Base-by-base conservation (phyloP, 1,284 basidiomycete genomes). In the Irpex sp. region DNA sequence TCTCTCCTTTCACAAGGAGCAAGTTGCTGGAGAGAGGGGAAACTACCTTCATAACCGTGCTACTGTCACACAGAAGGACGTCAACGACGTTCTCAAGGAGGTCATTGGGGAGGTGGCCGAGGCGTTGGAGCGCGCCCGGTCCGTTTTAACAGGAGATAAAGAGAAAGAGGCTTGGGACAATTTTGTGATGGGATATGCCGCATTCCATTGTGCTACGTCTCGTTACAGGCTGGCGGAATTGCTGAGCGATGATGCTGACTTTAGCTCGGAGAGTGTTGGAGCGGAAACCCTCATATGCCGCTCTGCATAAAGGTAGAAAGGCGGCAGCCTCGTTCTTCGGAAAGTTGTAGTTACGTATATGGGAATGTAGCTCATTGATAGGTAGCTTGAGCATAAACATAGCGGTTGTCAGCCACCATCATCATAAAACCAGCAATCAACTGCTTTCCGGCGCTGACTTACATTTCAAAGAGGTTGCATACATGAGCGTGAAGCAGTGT, bases 61-160 rank as follows among this genome's bases (percentile, higher is more conserved):
- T 2, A 13, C 38, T 5, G 71, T 73, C 9, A 71, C 66, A 2
- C 66, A 69, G 1, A 74, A 69, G 56, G 49, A 60, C 56, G 32
- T 70, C 18, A 24, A 65, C 4, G 62, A 68, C 32, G 69, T 67
- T 1, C 62, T 82, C 42, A 64, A 71, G 9, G 75, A 80, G 42
- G 77, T 81, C 11, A 49, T 74, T 15, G 62, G 71, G 11, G 80
- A 81, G 67, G 77, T 79, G 27, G 76, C 74, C 1, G 75, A 72
- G 9, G 56, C 70, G 4, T 22, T 62, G 2, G 65, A 70, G 1
- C 38, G 72, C 4, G 70, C 73, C n/a, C 69, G 72, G 4, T n/a
- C 11, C 3, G 66, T 74, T 6, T 69, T 76, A 3, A 67, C 67
- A 2, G 66, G 69, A 13, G 68, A 67, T 10, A 66, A 66, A 38